phyloP scores from a whole-genome alignment of 176 grass and related monocot species.

The Aechmea fasciata region DNA sequence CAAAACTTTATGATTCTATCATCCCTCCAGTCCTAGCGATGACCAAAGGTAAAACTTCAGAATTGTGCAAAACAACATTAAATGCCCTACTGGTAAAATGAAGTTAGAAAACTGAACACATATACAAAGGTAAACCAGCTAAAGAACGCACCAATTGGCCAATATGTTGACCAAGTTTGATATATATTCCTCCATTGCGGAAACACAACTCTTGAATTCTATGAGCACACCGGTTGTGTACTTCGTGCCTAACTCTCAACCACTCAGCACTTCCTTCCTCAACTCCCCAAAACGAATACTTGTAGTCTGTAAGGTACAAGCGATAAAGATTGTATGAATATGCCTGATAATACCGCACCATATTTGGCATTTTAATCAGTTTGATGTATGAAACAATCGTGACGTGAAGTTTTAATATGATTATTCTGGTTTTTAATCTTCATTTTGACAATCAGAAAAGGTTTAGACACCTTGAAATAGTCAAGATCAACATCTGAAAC shows the following conservation, averaged over 20 bases:
- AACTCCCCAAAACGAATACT: slow-evolving; percentile 67
- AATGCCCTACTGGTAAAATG: neutral
- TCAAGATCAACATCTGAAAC: too few relatives aligned
- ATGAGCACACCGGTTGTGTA: slow-evolving; percentile 67
- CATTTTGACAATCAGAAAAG: too few relatives aligned
- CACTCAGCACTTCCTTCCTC: slow-evolving; percentile 44
- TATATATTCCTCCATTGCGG: slow-evolving; percentile 93
- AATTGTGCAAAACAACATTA: neutral
- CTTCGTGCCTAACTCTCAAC: slow-evolving; percentile 36
- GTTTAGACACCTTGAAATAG: too few relatives aligned
- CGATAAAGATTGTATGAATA: neutral
- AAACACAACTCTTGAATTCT: slow-evolving; percentile 85
- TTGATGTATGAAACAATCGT: too few relatives aligned
- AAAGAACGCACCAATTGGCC: slow-evolving; percentile 54
- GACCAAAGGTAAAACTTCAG: neutral
- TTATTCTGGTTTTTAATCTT: too few relatives aligned
- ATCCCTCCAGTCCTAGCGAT: neutral
- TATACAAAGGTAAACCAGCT: neutral
- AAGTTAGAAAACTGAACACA: neutral
- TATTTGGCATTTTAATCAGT: too few relatives aligned
- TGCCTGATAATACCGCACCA: neutral
- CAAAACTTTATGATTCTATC: too few relatives aligned
- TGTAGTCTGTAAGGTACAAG: slow-evolving; percentile 42
- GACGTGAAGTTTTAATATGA: too few relatives aligned
- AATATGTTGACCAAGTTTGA: slow-evolving; percentile 95